A percentile compares a stretch with the other conserved stretches of the same genome.
Conservation (phyloP, 2,329 filamentous ascomycete species). For the Microdochium trichocladiopsis region DNA sequence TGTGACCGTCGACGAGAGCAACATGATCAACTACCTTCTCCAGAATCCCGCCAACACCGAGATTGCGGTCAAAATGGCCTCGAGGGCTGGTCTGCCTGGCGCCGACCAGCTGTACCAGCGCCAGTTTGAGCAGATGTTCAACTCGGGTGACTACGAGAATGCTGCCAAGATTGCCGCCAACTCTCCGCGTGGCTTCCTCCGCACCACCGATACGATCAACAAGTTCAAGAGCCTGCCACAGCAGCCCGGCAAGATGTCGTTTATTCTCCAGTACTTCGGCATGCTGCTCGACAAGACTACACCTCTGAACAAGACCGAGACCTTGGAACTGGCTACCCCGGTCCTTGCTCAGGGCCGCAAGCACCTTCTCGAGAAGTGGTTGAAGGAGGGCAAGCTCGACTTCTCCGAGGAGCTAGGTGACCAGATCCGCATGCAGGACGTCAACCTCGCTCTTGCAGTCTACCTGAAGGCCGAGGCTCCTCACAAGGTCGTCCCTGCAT, state of each 20-base stretch:
- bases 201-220: slow-evolving; percentile 91
- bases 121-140: slow-evolving; percentile 85
- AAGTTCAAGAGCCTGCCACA: slow-evolving; percentile 84
- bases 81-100: slow-evolving; percentile 85
- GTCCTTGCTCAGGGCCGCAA: slow-evolving; percentile 92
- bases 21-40: slow-evolving; percentile 87
- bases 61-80: slow-evolving; percentile 93
- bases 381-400: slow-evolving; percentile 91
- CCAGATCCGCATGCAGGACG: slow-evolving; percentile 81
- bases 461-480: slow-evolving; percentile 87
- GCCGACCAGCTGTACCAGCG: slow-evolving; percentile 89
- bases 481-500: slow-evolving; percentile 89
- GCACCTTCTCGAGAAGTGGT: slow-evolving; percentile 95
- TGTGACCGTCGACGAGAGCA: slow-evolving; percentile 87
- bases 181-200: slow-evolving; percentile 90
- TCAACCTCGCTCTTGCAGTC: slow-evolving; percentile 78
- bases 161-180: slow-evolving; percentile 95
- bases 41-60: slow-evolving; percentile 93
- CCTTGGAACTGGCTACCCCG: slow-evolving; percentile 84
- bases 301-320: slow-evolving; percentile 83
- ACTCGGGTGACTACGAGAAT: slow-evolving; percentile 71
- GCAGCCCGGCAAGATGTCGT: slow-evolving; percentile 79
- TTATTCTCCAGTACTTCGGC: slow-evolving; percentile 95
- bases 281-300: slow-evolving; percentile 92
- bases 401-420: slow-evolving; percentile 96